These are phyloP conservation scores for Phytophthora citrophthora DNA, from an alignment of 352 stramenopile species.

Conservation along the genomic window DNA sequence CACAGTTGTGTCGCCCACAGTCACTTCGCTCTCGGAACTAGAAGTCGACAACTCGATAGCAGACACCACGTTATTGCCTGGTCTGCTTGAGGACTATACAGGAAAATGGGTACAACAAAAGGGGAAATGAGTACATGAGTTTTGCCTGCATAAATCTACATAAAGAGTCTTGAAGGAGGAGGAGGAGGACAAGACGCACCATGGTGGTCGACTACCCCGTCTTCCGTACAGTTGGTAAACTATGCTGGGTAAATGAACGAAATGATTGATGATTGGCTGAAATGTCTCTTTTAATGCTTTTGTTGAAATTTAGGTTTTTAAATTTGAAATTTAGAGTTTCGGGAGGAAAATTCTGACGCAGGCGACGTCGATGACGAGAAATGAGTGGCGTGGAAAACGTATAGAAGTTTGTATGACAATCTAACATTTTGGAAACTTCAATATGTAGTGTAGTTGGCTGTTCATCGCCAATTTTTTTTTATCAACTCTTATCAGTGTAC, in stretches of 20 bases:
- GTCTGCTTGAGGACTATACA: slow-evolving; percentile 10
- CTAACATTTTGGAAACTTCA: slow-evolving; percentile 24
- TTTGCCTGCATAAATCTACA: background rate
- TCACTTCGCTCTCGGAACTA: slow-evolving; percentile 34
- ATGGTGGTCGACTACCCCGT: slow-evolving; percentile 18
- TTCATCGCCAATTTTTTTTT: no score
- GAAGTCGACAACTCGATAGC: slow-evolving; percentile 35
- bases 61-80: slow-evolving; percentile 4
- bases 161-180: background rate
- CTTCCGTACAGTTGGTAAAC: background rate
- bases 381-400: slow-evolving; percentile 30
- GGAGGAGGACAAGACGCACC: slow-evolving; percentile 14
- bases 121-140: background rate
- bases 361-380: slow-evolving; percentile 31
- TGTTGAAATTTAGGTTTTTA: slow-evolving; percentile 7
- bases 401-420: slow-evolving; percentile 32
- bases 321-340: slow-evolving; percentile 7
- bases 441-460: slow-evolving; percentile 11
- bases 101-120: slow-evolving; percentile 1
- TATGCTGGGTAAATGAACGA: slow-evolving; percentile 18
- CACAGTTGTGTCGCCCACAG: slow-evolving; percentile 14
- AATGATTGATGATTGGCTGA: slow-evolving; percentile 22
- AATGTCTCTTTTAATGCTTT: background rate
- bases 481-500: no score
- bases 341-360: slow-evolving; percentile 20